These are phyloP conservation scores for Trichoderma virens DNA, from an alignment of 495 filamentous ascomycete genomes.

Conservation along the genomic window DNA sequence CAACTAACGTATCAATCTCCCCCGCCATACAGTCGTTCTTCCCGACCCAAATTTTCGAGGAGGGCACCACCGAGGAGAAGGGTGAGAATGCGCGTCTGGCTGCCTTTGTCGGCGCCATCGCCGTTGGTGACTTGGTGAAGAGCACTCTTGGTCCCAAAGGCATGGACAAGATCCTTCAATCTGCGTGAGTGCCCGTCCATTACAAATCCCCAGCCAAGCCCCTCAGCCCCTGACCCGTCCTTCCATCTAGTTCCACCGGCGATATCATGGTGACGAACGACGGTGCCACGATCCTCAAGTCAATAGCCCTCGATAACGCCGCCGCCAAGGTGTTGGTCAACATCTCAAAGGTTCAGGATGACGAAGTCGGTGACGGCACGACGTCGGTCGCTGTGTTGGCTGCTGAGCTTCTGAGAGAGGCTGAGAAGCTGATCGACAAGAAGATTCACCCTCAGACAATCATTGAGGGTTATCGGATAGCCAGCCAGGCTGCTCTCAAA, in stretches of 20 bases:
- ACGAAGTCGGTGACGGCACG: constrained; percentile 71
- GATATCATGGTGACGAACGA: constrained; percentile 98
- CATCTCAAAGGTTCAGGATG: constrained; percentile 98
- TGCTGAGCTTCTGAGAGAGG: constrained; percentile 90
- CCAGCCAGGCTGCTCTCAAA: constrained; percentile 74
- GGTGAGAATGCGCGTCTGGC: constrained; percentile 98
- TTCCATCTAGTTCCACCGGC: constrained; percentile 66
- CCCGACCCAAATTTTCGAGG: constrained; percentile 96
- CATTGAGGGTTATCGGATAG: constrained; percentile 98
- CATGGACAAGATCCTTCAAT: constrained; percentile 99
- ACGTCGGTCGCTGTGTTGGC: constrained; percentile 74
- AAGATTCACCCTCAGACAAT: constrained; percentile 99
- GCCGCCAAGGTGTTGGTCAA: constrained; percentile 97
- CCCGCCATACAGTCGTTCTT: constrained; percentile 50
- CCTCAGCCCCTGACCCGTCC: not conserved
- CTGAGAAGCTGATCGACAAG: constrained; percentile 91
- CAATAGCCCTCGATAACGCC: constrained; percentile 98
- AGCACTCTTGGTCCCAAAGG: constrained; percentile 95
- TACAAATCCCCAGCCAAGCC: constrained; percentile 25
- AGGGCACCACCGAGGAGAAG: constrained; percentile 96
- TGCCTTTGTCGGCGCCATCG: constrained; percentile 94
- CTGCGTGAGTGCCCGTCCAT: constrained; percentile 50
- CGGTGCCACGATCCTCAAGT: constrained; percentile 94
- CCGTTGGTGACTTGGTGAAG: constrained; percentile 94
- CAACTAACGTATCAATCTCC: constrained; percentile 9